Base-by-base conservation (phyloP, 2,329 filamentous ascomycete species). In the Polytolypa hystricis region DNA sequence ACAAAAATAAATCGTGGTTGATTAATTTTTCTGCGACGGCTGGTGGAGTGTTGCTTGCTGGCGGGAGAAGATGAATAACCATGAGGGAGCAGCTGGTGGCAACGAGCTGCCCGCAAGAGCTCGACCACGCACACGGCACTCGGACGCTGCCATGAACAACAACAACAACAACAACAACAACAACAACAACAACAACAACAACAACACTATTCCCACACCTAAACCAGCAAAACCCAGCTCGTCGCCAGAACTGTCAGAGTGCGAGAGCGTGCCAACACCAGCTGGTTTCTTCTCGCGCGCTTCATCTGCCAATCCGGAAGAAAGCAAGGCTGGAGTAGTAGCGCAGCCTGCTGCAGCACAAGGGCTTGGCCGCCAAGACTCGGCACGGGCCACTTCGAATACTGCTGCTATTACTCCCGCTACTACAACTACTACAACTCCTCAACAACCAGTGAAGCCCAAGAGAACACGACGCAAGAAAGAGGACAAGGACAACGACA, bases 381-480 rank as follows among this genome's bases (percentile, higher is more conserved):
- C 7, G n/a, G 21, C 21, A 25, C 7, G n/a, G n/a, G n/a, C n/a
- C 3, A 9, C 33, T 5, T 9, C 33, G 11, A n/a, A 15, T 19
- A 11, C 23, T 27, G 15, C 23, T 9, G 21, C 14, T 17, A 19
- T 25, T 26, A 12, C 12, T 12, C n/a, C 16, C 12, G 8, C 33
- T 19, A n/a, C n/a, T n/a, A 5, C 20, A 25, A 11, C 14, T 25
- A 8, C 31, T 23, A 25, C 20, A 14, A 33, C 15, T 18, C 6
- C 25, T n/a, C n/a, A 42, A 30, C 40, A 42, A 41, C 35, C 30
- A 37, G 37, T 42, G 37, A 43, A 47, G 38, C 30, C 41, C 40
- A 37, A 46, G 47, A 43, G 45, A 49, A 45, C 58, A 49, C 58
- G 60, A 49, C 56, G 59, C 38, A 60, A 62, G 55, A 58, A 64